A percentile compares a stretch with the other conserved stretches of the same genome.
Evolutionary conservation across 352 stramenopile genomes (phyloP).

Genomic region (Phytophthora hybrid): DNA sequence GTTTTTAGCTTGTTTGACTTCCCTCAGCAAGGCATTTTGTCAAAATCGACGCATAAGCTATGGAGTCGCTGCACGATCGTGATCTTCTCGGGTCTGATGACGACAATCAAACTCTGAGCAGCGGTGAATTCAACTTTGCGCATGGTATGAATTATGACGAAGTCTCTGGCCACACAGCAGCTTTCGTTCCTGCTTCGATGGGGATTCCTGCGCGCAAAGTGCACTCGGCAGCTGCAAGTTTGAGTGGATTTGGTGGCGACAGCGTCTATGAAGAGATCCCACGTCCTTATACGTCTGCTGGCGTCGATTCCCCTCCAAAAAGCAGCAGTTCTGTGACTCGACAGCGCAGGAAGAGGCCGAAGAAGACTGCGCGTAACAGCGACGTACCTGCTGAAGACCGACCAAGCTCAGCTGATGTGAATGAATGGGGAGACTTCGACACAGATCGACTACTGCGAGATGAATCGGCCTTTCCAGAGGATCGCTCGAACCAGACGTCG

Average conservation of each 20-base stretch:
- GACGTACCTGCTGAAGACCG: conserved; percentile 13
- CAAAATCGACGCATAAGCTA: conserved; percentile 1
- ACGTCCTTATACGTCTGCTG: conserved; percentile 28
- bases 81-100: conserved; percentile 6
- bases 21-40: background rate
- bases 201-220: conserved; percentile 18
- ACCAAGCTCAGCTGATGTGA: conserved; percentile 37
- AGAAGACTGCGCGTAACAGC: conserved; percentile 8
- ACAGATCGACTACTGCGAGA: conserved; percentile 53
- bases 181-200: background rate
- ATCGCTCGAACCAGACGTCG: conserved; percentile 16
- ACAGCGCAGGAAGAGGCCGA: conserved; percentile 19
- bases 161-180: background rate
- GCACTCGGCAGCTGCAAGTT: conserved; percentile 23
- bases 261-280: conserved; percentile 4
- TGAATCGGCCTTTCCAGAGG: conserved; percentile 17
- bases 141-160: background rate
- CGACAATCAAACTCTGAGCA: conserved; percentile 20
- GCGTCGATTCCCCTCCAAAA: conserved; percentile 5
- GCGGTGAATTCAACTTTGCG: background rate
- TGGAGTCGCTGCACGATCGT: conserved; percentile 18
- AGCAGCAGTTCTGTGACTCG: background rate
- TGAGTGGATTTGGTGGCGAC: conserved; percentile 3
- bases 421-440: conserved; percentile 70
- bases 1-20: conserved; percentile 20